Conservation (phyloP, 1,284 basidiomycete species). For the Violaceomyces palustris region DNA sequence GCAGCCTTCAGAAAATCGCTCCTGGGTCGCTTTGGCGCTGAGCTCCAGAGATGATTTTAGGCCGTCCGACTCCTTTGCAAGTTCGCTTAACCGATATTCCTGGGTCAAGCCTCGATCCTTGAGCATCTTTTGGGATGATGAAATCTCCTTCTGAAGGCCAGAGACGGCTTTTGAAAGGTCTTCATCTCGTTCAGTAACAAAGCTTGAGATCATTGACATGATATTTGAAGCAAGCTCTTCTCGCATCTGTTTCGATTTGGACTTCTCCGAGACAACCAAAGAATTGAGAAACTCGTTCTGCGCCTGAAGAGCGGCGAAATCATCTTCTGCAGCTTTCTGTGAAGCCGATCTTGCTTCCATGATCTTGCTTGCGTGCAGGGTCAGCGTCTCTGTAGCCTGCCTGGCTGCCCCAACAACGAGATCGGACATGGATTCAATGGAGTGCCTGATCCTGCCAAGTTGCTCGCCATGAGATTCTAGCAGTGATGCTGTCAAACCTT, state of each 20-base stretch:
- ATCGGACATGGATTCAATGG: conserved; percentile 50
- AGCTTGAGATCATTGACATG: conserved; percentile 66
- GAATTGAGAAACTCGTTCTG: conserved; percentile 68
- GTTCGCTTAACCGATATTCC: no score
- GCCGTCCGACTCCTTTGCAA: no score
- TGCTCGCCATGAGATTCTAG: conserved; percentile 12
- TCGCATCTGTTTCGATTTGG: conserved; percentile 64
- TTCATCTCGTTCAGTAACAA: conserved; percentile 65
- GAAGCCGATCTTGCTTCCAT: conserved; percentile 60
- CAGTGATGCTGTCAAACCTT: conserved; percentile 52
- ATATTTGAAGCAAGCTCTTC: conserved; percentile 69
- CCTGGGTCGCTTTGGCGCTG: no score
- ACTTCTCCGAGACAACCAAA: conserved; percentile 65
- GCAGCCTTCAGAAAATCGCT: no score
- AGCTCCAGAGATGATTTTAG: no score
- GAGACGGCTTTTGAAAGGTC: conserved; percentile 64
- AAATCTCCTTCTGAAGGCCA: conserved; percentile 57
- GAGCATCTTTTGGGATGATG: conserved; percentile 4
- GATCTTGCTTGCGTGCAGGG: conserved; percentile 29
- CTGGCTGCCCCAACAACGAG: conserved; percentile 63
- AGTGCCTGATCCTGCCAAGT: conserved; percentile 41
- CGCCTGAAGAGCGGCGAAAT: conserved; percentile 62
- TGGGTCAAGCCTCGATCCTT: no score
- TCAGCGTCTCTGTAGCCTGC: conserved; percentile 62
- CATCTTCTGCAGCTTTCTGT: conserved; percentile 59